These are phyloP conservation scores for Saposhnikovia divaricata DNA, from an alignment of 129 eudicot genomes.

Conservation along the genomic window DNA sequence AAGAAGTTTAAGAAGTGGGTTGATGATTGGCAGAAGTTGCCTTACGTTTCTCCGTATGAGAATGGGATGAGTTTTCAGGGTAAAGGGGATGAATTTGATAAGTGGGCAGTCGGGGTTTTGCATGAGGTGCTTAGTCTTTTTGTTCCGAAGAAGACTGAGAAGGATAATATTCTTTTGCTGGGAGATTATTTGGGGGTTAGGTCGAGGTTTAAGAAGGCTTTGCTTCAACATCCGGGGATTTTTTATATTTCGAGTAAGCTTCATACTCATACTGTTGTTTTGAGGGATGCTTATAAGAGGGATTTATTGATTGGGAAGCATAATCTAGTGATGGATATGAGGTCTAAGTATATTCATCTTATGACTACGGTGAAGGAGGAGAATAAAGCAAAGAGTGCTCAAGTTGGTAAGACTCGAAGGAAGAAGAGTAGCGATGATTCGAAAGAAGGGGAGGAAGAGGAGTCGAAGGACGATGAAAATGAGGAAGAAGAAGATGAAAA, in stretches of 20 bases:
- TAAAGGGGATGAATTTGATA: constrained; percentile 58
- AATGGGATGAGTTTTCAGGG: constrained; percentile 29
- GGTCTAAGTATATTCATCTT: constrained; percentile 61
- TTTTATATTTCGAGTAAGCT: constrained; percentile 77
- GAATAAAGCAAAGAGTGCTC: constrained; percentile 25
- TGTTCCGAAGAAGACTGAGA: constrained; percentile 70
- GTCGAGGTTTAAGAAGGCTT: constrained; percentile 72
- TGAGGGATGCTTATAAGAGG: constrained; percentile 80
- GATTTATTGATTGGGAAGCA: constrained; percentile 46
- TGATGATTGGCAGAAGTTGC: constrained; percentile 88
- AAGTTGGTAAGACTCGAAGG: constrained; percentile 14
- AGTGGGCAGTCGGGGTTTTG: constrained; percentile 66
- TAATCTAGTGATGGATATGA: constrained; percentile 60
- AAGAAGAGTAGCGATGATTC: constrained; percentile 20
- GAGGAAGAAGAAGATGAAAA: constrained; percentile 32
- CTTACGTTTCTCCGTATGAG: constrained; percentile 77
- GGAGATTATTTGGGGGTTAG: constrained; percentile 79
- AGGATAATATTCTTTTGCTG: constrained; percentile 52
- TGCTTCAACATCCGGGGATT: constrained; percentile 85
- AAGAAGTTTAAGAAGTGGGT: constrained; percentile 80
- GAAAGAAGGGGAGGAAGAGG: constrained; percentile 33
- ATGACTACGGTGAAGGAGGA: constrained; percentile 53
- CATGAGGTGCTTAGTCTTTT: constrained; percentile 71
- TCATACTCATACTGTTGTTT: constrained; percentile 70
- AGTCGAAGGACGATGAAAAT: constrained; percentile 17